A percentile compares a stretch with the other conserved stretches of the same genome.
Conservation (phyloP, 768 basidiomycete species). For the Lactifluus subvellereus region DNA sequence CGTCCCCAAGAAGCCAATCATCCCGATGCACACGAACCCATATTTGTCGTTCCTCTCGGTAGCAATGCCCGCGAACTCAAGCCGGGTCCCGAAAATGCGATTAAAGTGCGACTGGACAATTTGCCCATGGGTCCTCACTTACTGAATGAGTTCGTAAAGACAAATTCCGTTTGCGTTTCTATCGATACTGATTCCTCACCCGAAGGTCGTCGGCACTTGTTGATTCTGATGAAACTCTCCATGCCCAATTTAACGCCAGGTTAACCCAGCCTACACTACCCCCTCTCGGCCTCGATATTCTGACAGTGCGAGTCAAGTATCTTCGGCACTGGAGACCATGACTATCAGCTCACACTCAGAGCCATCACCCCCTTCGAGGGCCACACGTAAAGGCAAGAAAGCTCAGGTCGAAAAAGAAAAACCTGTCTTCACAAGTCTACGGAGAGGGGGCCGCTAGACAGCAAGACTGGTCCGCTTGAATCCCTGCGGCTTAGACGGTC, state of each 20-base stretch:
- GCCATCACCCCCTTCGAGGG: neutral
- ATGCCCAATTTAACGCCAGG: conserved; percentile 12
- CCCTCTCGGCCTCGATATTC: neutral
- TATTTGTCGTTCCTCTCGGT: neutral
- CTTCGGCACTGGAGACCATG: neutral
- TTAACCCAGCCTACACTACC: neutral
- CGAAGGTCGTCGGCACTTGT: conserved; percentile 26
- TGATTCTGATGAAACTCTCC: conserved; percentile 25
- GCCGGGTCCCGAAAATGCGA: conserved; percentile 5
- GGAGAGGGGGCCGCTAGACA: conserved; percentile 10
- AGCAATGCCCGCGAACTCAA: neutral
- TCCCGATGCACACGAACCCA: neutral
- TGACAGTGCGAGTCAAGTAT: neutral
- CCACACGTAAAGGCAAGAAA: neutral
- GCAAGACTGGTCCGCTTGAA: neutral
- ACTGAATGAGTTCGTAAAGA: conserved; percentile 36
- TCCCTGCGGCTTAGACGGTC: neutral
- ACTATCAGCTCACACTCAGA: neutral
- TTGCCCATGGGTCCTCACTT: conserved; percentile 12
- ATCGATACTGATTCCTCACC: neutral
- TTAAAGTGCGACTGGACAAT: conserved; percentile 7
- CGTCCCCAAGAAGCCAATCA: neutral
- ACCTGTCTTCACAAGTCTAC: neutral
- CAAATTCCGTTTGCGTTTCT: neutral
- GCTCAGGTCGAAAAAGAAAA: neutral